phyloP scores from a whole-genome alignment of 441 rosid species.

The Gossypium schwendimanii region DNA sequence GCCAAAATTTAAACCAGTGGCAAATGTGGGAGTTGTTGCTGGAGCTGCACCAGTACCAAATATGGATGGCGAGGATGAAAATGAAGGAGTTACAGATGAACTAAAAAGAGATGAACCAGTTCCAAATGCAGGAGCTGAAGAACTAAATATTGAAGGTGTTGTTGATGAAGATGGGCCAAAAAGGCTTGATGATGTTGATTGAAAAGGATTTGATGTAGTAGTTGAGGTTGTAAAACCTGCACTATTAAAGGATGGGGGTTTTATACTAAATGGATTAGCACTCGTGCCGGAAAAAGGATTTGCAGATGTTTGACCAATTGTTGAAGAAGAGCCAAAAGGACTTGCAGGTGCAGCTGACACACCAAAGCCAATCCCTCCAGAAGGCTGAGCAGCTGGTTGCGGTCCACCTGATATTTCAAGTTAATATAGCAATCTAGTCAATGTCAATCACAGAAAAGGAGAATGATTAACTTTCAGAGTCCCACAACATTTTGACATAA shows the following conservation, averaged over 20 bases:
- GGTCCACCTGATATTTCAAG: conserved; percentile 66
- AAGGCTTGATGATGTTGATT: conserved; percentile 36
- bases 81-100: conserved; percentile 37
- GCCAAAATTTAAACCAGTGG: conserved; percentile 33
- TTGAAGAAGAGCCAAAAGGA: conserved; percentile 37
- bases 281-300: conserved; percentile 44
- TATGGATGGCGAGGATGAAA: conserved; percentile 59
- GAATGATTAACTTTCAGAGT: background rate
- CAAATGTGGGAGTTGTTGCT: conserved; percentile 43
- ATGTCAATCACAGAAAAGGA: conserved; percentile 9
- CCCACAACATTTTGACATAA: background rate
- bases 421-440: background rate
- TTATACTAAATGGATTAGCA: conserved; percentile 50
- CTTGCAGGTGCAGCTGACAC: conserved; percentile 38
- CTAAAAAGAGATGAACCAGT: conserved; percentile 12
- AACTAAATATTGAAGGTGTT: conserved; percentile 38
- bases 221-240: conserved; percentile 45
- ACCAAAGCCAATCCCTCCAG: conserved; percentile 46
- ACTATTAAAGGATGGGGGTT: conserved; percentile 40
- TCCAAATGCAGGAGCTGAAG: conserved; percentile 28
- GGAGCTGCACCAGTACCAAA: conserved; percentile 47
- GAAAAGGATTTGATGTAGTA: conserved; percentile 41
- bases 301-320: conserved; percentile 51
- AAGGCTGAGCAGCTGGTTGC: conserved; percentile 47
- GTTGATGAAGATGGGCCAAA: conserved; percentile 46